Conservation (phyloP, 2,329 filamentous ascomycete genomes). For the Ceratocystis cacaofunesta region DNA sequence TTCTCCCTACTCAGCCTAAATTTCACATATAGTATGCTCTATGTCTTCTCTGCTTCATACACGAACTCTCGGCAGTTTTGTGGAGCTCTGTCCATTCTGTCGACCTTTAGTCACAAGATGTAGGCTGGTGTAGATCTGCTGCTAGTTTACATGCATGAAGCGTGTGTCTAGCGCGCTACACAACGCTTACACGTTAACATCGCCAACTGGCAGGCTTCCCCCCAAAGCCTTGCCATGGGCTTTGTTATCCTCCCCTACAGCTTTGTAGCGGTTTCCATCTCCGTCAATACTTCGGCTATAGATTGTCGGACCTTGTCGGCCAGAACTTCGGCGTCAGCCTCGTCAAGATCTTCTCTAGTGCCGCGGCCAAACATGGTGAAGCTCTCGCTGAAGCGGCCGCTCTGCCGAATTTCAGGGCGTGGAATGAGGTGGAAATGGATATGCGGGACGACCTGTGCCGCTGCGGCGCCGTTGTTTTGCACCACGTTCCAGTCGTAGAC, state of each 20-base stretch:
- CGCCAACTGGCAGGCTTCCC: neutral
- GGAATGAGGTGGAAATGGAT: constrained; percentile 94
- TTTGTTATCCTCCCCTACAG: neutral
- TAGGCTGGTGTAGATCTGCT: too few relatives aligned
- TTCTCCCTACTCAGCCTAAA: too few relatives aligned
- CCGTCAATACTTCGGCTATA: constrained; percentile 33
- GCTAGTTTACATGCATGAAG: too few relatives aligned
- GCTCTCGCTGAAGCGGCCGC: constrained; percentile 40
- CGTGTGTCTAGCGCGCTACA: too few relatives aligned
- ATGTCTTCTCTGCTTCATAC: too few relatives aligned
- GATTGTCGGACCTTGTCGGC: constrained; percentile 39
- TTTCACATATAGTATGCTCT: too few relatives aligned
- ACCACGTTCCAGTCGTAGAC: constrained; percentile 87
- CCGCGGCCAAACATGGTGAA: constrained; percentile 77
- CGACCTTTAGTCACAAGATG: neutral
- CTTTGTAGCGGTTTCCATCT: constrained; percentile 25
- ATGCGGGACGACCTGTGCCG: constrained; percentile 84
- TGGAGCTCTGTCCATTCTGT: neutral
- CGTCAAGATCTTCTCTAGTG: constrained; percentile 56
- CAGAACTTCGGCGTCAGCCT: constrained; percentile 51
- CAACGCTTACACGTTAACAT: too few relatives aligned
- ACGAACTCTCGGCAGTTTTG: neutral
- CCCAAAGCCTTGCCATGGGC: neutral
- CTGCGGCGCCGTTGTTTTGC: constrained; percentile 83
- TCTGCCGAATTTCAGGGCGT: constrained; percentile 50